Evolutionary conservation across 441 rosid genomes (phyloP), one percentile per base, ranked within the genome.

Genomic region (Erodium moschatum): DNA sequence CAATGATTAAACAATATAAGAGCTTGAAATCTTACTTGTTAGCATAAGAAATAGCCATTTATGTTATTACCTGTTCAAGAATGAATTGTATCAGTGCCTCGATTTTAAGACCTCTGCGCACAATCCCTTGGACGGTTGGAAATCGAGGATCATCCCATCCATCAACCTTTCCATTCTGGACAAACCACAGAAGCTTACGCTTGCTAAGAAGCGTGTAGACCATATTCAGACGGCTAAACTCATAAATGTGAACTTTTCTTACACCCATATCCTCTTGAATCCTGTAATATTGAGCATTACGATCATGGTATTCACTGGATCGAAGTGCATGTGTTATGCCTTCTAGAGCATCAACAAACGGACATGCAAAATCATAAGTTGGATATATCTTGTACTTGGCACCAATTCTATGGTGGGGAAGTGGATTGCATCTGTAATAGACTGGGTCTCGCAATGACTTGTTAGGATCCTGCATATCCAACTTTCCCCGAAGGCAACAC

Each of bases 121-220:
- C 96, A 65, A 93, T 93, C 67, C 98, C 97, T 78, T 88, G 97
- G 33, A 93, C 98, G n/a, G 98, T 93, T 16, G 97, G 97, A 74
- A 93, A 88, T 3, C 98, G 91, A 56, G 97, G 88, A 80, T 93
- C 98, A 79, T 93, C 98, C 98, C 98, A 93, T 56, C 96, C 97
- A 67, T 88, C 95, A 68, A 93, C 98, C 76, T 86, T 84, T 70
- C 89, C 84, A 35, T 87, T 79, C 71, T 93, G 86, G 67, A 89
- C 97, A 81, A 93, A 93, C 98, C 98, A 91, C 54, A 82, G 84
- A 72, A 91, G 96, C 76, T 93, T 88, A 29, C 96, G 92, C 82
- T 91, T 93, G 64, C 97, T 93, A 35, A 93, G 93, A 75, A 91
- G 85, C 0, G 91, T 85, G 65, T 83, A 86, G 9, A 91, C 95